phyloP scores from a whole-genome alignment of 306 rosid genomes.

The Datisca glomerata region DNA sequence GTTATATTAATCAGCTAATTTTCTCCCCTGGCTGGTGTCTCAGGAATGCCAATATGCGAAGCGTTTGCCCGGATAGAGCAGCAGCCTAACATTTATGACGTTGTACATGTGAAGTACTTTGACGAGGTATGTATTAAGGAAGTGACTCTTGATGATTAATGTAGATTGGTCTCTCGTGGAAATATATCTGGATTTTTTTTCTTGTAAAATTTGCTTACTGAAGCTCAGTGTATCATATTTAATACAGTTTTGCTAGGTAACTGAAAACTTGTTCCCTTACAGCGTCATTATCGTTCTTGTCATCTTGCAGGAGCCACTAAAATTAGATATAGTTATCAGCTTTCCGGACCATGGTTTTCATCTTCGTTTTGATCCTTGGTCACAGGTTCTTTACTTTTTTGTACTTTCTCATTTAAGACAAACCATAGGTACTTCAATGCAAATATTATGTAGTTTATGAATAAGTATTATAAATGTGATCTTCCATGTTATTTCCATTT shows the following conservation, averaged over 20 bases:
- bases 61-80: slow-evolving; percentile 94
- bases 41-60: slow-evolving; percentile 97
- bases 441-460: not conserved
- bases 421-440: not conserved
- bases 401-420: not conserved
- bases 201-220: not conserved
- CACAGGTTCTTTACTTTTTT: slow-evolving; percentile 49
- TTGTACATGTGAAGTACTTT: slow-evolving; percentile 86
- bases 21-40: no score
- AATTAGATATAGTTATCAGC: slow-evolving; percentile 82
- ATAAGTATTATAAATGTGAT: no score
- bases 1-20: no score
- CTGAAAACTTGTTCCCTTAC: slow-evolving; percentile 2
- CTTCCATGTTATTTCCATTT: no score
- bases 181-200: no score
- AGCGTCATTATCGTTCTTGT: no score
- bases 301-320: slow-evolving; percentile 65
- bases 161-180: slow-evolving; percentile 3
- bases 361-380: slow-evolving; percentile 97
- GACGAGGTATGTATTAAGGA: slow-evolving; percentile 59
- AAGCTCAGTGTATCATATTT: no score
- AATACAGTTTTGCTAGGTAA: not conserved
- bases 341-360: slow-evolving; percentile 98
- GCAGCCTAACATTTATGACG: slow-evolving; percentile 84
- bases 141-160: not conserved